These are phyloP conservation scores for Candida maesae DNA, from an alignment of 805 yeast species.

Conservation along the genomic window DNA sequence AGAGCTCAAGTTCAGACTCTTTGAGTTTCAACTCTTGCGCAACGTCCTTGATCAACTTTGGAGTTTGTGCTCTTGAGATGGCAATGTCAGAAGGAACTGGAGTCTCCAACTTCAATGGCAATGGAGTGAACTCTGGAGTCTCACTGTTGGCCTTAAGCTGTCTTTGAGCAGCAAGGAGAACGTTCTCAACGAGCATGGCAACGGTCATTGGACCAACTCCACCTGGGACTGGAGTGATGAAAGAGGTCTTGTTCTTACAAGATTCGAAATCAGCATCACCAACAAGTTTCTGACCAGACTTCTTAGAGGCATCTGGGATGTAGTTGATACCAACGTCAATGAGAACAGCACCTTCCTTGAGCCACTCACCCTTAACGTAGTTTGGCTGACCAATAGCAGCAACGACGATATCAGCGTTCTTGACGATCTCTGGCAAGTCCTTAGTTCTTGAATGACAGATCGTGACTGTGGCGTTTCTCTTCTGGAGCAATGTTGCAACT, in stretches of 20 bases:
- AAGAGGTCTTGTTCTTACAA: conserved; percentile 51
- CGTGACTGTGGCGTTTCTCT: conserved; percentile 74
- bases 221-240: conserved; percentile 86
- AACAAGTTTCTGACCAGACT: conserved; percentile 66
- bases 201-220: conserved; percentile 94
- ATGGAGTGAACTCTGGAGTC: conserved; percentile 39
- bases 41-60: conserved; percentile 63
- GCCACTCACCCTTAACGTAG: conserved; percentile 73
- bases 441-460: conserved; percentile 66
- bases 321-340: conserved; percentile 85
- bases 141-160: conserved; percentile 27
- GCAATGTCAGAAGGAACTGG: conserved; percentile 84
- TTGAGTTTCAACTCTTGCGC: conserved; percentile 68
- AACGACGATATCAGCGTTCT: conserved; percentile 69
- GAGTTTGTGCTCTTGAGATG: conserved; percentile 71
- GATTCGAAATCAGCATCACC: conserved; percentile 73
- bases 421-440: conserved; percentile 46
- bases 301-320: conserved; percentile 59
- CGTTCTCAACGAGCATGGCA: conserved; percentile 74
- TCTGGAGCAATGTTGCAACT: conserved; percentile 63
- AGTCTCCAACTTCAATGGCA: conserved; percentile 48
- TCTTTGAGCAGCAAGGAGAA: conserved; percentile 61
- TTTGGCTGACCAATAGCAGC: conserved; percentile 73
- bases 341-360: conserved; percentile 62
- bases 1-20: conserved; percentile 67